A percentile compares a stretch with the other conserved stretches of the same genome.
Evolutionary conservation across 257 asterid genomes (phyloP).

Genomic region (Anisodus tanguticus): DNA sequence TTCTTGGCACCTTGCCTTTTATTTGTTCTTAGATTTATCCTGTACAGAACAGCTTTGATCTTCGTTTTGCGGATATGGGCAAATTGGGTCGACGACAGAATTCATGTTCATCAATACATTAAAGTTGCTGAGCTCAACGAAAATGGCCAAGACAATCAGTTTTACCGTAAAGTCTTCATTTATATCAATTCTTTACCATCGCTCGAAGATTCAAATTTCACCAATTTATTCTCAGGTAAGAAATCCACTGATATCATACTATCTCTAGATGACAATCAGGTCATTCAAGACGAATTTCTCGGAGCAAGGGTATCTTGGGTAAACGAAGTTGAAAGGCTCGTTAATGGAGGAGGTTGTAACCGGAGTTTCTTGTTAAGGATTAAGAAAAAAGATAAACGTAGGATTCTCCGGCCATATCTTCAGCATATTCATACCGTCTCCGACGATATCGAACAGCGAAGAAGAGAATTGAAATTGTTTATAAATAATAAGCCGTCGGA

Average conservation of each 20-base stretch:
- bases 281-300: conserved; percentile 63
- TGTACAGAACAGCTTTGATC: conserved; percentile 71
- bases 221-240: conserved; percentile 68
- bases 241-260: conserved; percentile 73
- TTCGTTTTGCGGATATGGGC: conserved; percentile 50
- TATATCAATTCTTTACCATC: conserved; percentile 77
- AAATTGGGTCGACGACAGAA: conserved; percentile 60
- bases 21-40: conserved; percentile 51
- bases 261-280: conserved; percentile 63
- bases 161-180: conserved; percentile 58
- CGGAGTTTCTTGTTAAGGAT: conserved; percentile 58
- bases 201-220: conserved; percentile 78
- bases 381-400: conserved; percentile 67
- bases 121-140: conserved; percentile 67
- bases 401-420: conserved; percentile 69
- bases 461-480: conserved; percentile 63
- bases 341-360: conserved; percentile 28
- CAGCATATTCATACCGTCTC: conserved; percentile 69
- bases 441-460: conserved; percentile 75
- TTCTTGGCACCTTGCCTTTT: conserved; percentile 32
- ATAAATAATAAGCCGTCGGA: conserved; percentile 46
- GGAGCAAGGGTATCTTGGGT: conserved; percentile 80
- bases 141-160: conserved; percentile 74
- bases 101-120: conserved; percentile 70
- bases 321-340: conserved; percentile 41